Base-by-base conservation (phyloP, 805 yeast species). In the Candida multigemmis region DNA sequence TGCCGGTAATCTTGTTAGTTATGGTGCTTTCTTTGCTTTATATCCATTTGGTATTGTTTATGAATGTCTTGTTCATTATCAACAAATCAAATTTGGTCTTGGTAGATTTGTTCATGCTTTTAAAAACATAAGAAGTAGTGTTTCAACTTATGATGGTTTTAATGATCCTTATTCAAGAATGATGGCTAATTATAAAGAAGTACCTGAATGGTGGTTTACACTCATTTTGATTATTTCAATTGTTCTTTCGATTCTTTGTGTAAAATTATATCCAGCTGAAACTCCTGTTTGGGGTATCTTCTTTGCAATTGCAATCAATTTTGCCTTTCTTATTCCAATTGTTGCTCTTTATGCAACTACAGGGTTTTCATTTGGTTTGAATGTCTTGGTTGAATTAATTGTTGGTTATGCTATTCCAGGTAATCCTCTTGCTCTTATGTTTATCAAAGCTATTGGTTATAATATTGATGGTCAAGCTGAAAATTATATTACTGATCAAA, bases 271-370 rank as follows among this genome's bases (percentile, higher is more conserved):
- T 24, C 62, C 63, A 3, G 55, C 51, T 3, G 52, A 70, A 26
- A 69, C 78, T 4, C 78, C 79, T 11, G 70, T 72, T 14, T 74
- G 80, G 79, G 66, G 71, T 15, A 53, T 74, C 22, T 65, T 73
- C 51, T 61, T 74, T 35, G 61, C 70, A 4, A 38, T 71, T 21
- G 74, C 59, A 14, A 50, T 74, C 22, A 71, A 70, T 35, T 48
- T 65, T 23, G 49, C 65, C 4, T 71, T 73, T 34, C 51, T 71
- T 36, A 53, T 73, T 21, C 77, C 78, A 23, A 46, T 71, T 19
- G 55, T 68, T n/a, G 50, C 68, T 4, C 42, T 74, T 30, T 56
- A 50, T 20, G 56, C 75, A 5, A 58, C 60, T 14, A 70, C 77
- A 4, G 73, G 74, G 23, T 55, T 53, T 29, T 40, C 50, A 7